Conservation (phyloP, 2,329 filamentous ascomycete species). For the Aspergillus tamarii region DNA sequence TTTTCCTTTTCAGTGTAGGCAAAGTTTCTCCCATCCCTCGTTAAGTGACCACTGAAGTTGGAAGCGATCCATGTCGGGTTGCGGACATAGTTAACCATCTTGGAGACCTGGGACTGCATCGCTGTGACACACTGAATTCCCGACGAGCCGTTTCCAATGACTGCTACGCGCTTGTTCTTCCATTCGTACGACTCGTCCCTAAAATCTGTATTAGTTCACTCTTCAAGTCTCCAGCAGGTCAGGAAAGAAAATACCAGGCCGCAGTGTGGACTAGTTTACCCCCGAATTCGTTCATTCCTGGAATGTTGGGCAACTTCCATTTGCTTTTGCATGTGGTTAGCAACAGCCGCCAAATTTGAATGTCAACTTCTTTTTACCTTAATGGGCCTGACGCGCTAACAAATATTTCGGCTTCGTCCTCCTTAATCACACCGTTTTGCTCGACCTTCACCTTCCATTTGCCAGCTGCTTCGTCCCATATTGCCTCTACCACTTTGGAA, state of each 20-base stretch:
- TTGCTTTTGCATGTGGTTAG: conserved; percentile 10
- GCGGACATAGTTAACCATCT: conserved; percentile 32
- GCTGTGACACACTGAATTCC: conserved; percentile 37
- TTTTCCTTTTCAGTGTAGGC: conserved; percentile 29
- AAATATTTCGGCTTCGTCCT: conserved; percentile 28
- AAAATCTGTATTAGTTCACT: not conserved
- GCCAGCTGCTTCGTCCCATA: conserved; percentile 37
- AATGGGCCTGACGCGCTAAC: conserved; percentile 31
- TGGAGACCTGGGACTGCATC: conserved; percentile 23
- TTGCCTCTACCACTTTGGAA: conserved; percentile 41
- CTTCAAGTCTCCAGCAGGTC: not conserved
- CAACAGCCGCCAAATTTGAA: not conserved
- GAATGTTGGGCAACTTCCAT: conserved; percentile 32
- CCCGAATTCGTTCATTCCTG: conserved; percentile 26
- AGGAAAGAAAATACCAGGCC: conserved; percentile 26
- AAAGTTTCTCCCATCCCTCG: conserved; percentile 28
- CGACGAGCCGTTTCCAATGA: conserved; percentile 36
- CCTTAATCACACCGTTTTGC: conserved; percentile 16
- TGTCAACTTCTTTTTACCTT: conserved; percentile 9
- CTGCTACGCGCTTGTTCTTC: conserved; percentile 29
- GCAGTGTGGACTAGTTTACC: conserved; percentile 31
- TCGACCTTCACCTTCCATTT: conserved; percentile 25
- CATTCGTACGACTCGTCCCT: conserved; percentile 22
- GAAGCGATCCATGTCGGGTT: conserved; percentile 33
- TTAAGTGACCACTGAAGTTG: conserved; percentile 24